These are phyloP conservation scores for Hypoxylon sp. DNA, from an alignment of 2,329 filamentous ascomycete species.

Conservation along the genomic window DNA sequence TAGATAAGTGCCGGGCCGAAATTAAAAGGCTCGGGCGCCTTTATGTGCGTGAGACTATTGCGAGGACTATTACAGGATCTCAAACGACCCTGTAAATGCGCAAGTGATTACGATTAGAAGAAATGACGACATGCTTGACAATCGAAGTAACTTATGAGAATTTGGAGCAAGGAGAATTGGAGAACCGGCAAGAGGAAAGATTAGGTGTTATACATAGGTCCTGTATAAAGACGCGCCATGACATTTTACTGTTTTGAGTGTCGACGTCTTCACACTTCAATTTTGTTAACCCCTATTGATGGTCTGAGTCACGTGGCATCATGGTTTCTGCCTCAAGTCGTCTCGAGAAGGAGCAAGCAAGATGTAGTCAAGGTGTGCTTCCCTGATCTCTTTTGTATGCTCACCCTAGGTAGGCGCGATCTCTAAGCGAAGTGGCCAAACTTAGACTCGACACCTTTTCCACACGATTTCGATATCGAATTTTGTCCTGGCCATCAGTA, in stretches of 20 bases:
- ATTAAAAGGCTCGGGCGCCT: constrained; percentile 12
- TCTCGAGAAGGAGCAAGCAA: constrained; percentile 6
- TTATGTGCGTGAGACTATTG: neutral
- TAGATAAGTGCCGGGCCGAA: constrained; percentile 41
- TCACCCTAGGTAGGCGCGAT: constrained; percentile 25
- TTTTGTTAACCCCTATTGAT: constrained; percentile 11
- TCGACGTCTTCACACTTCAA: neutral
- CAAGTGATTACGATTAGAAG: constrained; percentile 14
- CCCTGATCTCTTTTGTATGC: neutral
- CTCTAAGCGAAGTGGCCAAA: constrained; percentile 1
- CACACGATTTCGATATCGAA: constrained; percentile 5
- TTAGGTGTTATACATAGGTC: constrained; percentile 15
- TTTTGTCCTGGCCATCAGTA: neutral
- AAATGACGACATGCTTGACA: constrained; percentile 11
- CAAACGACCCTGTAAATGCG: constrained; percentile 23
- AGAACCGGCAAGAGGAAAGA: constrained; percentile 2
- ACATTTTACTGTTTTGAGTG: neutral
- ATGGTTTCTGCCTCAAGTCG: neutral
- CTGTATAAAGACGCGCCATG: constrained; percentile 18
- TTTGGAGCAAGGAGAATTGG: neutral
- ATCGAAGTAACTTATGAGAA: constrained; percentile 1
- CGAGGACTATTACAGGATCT: constrained; percentile 19
- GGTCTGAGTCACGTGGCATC: constrained; percentile 17
- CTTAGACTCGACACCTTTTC: neutral
- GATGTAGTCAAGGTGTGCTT: neutral